Evolutionary conservation across 768 basidiomycete species (phyloP).

Genomic region (Tulasnella sp.): DNA sequence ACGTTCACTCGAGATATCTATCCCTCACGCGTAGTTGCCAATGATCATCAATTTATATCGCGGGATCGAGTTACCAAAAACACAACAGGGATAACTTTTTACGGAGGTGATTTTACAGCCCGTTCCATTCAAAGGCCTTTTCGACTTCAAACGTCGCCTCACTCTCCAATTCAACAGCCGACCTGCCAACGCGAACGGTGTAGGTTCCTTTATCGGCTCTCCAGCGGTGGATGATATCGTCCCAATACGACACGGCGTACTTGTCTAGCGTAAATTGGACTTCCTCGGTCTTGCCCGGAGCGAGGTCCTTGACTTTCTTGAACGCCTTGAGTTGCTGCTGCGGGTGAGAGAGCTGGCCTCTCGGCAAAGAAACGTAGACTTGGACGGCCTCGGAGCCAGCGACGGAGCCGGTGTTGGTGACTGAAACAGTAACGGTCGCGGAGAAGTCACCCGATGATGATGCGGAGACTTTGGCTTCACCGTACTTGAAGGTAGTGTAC

Average conservation of each 20-base stretch:
- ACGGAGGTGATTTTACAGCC: constrained; percentile 34
- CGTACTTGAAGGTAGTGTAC: constrained; percentile 60
- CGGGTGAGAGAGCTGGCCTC: constrained; percentile 46
- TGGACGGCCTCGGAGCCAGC: constrained; percentile 61
- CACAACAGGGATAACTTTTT: neutral
- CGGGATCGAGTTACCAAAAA: neutral
- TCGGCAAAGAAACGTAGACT: constrained; percentile 50
- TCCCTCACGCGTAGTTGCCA: neutral
- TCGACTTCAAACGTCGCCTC: constrained; percentile 38
- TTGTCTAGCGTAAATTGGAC: constrained; percentile 32
- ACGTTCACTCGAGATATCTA: neutral
- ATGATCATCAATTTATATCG: neutral
- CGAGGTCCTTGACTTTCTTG: constrained; percentile 30
- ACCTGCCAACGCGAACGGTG: constrained; percentile 42
- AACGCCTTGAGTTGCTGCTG: constrained; percentile 52
- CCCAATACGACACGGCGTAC: constrained; percentile 51
- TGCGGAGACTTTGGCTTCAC: constrained; percentile 34
- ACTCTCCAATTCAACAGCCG: constrained; percentile 42
- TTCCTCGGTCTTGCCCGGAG: constrained; percentile 29
- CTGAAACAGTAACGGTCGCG: constrained; percentile 37
- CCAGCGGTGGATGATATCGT: constrained; percentile 42
- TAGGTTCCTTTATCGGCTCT: constrained; percentile 46
- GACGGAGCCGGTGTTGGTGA: constrained; percentile 49
- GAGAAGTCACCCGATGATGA: constrained; percentile 27
- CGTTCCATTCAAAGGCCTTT: constrained; percentile 61